Percentiles rank a stretch among this genome's conserved stretches.
phyloP scores from a whole-genome alignment of 2,329 filamentous ascomycete genomes.

The Pseudohalonectria lignicola region DNA sequence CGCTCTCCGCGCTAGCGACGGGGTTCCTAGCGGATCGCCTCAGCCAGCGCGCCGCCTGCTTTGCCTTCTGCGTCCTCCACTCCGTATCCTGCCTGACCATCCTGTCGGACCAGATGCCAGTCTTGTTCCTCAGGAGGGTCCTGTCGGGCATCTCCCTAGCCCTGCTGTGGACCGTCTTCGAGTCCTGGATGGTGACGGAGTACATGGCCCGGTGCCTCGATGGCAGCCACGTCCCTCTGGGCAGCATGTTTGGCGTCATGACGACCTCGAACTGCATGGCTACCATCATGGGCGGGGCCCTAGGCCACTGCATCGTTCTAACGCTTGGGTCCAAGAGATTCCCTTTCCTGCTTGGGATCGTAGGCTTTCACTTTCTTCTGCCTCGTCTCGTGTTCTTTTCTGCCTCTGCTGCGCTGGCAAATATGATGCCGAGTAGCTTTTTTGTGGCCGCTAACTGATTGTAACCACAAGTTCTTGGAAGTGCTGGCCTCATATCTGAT shows the following conservation, averaged over 20 bases:
- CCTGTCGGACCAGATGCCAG: constrained; percentile 17
- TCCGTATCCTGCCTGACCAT: constrained; percentile 34
- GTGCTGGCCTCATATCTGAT: too few species aligned
- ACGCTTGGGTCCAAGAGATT: too few species aligned
- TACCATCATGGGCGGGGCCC: constrained; percentile 37
- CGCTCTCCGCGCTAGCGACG: constrained; percentile 31
- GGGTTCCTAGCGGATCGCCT: constrained; percentile 36
- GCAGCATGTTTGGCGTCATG: constrained; percentile 37
- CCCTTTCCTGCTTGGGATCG: too few species aligned
- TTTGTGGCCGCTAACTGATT: too few species aligned
- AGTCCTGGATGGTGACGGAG: constrained; percentile 48
- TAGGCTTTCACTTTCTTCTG: too few species aligned
- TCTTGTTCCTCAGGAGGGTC: constrained; percentile 40
- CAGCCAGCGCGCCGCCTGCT: constrained; percentile 39
- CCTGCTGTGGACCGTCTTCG: constrained; percentile 43
- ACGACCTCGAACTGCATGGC: constrained; percentile 39
- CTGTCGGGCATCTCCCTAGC: constrained; percentile 39
- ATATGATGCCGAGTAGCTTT: too few species aligned
- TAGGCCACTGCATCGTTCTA: constrained; percentile 39
- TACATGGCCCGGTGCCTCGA: constrained; percentile 34
- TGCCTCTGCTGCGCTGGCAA: too few species aligned
- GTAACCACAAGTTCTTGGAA: too few species aligned
- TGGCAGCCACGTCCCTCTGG: constrained; percentile 25
- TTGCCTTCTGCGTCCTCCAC: constrained; percentile 42
- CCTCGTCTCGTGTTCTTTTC: too few species aligned